Evolutionary conservation across 805 yeast genomes (phyloP).

Genomic region (Spathaspora gorwiae): DNA sequence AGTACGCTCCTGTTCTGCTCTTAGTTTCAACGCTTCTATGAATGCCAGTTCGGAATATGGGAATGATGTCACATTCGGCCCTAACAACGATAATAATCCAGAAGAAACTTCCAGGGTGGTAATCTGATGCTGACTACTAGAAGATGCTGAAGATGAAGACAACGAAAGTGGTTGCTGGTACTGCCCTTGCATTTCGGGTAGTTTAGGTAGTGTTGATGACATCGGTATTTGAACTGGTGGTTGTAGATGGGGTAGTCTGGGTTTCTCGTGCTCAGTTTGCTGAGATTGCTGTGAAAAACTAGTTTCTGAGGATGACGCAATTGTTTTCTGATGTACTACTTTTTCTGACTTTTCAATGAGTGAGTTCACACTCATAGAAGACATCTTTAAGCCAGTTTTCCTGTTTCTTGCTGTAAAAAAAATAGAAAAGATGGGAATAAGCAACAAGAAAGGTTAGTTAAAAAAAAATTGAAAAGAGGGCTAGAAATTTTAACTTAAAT

Average conservation of each 20-base stretch:
- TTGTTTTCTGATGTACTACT: too few species aligned
- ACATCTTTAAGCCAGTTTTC: constrained; percentile 2
- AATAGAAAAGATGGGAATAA: neutral
- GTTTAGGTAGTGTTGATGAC: neutral
- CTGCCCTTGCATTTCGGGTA: neutral
- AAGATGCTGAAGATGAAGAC: neutral
- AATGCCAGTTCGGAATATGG: constrained; percentile 56
- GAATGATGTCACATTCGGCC: constrained; percentile 49
- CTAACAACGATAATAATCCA: constrained; percentile 40
- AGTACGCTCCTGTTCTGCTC: constrained; percentile 73
- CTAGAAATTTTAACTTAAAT: too few species aligned
- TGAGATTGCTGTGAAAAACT: neutral
- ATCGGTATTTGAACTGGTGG: neutral
- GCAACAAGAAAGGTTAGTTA: neutral
- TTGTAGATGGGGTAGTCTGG: neutral
- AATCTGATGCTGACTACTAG: neutral
- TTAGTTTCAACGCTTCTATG: constrained; percentile 52
- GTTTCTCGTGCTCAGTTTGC: too few species aligned
- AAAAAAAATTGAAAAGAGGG: neutral
- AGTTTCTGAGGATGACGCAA: neutral
- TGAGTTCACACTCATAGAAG: constrained; percentile 39
- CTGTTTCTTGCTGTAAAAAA: neutral
- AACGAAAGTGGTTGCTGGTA: constrained; percentile 1
- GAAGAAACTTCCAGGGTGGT: constrained; percentile 1
- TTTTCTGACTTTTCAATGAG: constrained; percentile 22